phyloP scores from a whole-genome alignment of 345 rosid species.

The Aurinia saxatilis region DNA sequence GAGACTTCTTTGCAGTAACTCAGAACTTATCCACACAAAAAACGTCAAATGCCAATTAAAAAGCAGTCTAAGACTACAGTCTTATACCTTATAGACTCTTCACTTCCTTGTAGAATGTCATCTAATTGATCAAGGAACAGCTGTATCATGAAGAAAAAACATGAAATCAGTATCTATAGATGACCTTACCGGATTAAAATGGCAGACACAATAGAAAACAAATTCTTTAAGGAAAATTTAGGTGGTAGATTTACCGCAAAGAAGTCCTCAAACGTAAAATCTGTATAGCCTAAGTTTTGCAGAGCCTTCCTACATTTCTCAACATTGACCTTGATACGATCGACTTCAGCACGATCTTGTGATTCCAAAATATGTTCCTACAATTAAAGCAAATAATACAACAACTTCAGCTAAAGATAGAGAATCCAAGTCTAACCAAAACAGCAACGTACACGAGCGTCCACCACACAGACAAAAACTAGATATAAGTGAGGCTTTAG shows the following conservation, averaged over 20 bases:
- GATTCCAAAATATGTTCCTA: slow-evolving; percentile 84
- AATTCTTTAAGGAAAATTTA: neutral
- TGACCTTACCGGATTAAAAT: neutral
- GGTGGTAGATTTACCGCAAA: slow-evolving; percentile 51
- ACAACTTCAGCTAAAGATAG: slow-evolving; percentile 5
- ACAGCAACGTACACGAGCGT: neutral
- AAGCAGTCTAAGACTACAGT: neutral
- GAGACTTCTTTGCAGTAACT: neutral
- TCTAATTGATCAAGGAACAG: slow-evolving; percentile 94
- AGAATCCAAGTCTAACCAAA: slow-evolving; percentile 6
- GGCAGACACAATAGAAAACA: neutral
- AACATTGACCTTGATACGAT: slow-evolving; percentile 68
- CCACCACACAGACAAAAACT: neutral
- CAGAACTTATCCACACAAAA: slow-evolving; percentile 8
- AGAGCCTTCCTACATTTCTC: slow-evolving; percentile 91
- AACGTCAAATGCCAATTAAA: neutral
- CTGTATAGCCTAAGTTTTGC: slow-evolving; percentile 83
- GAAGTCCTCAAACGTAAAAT: slow-evolving; percentile 96
- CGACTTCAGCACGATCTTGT: slow-evolving; percentile 79
- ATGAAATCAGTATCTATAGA: neutral
- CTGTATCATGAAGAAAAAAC: slow-evolving; percentile 37
- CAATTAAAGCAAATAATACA: slow-evolving; percentile 7
- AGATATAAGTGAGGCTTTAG: neutral
- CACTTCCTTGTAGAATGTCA: slow-evolving; percentile 71
- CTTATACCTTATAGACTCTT: slow-evolving; percentile 60